Percentiles rank a stretch among this genome's conserved stretches.
phyloP scores from a whole-genome alignment of 2,329 filamentous ascomycete species.

The Ilyonectria destructans region DNA sequence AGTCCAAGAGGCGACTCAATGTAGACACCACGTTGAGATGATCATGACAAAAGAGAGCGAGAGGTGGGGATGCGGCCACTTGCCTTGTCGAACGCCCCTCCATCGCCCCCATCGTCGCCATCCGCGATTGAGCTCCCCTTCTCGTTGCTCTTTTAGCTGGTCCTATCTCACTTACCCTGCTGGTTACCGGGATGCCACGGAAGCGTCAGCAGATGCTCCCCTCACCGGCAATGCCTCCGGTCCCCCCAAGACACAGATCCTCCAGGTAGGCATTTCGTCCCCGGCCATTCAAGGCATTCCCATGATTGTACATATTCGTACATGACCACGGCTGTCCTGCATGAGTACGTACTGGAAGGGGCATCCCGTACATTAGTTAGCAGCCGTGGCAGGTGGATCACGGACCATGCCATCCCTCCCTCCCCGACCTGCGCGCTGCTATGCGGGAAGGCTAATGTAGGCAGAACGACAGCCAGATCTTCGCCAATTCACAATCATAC shows the following conservation, averaged over 20 bases:
- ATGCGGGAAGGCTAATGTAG: constrained; percentile 54
- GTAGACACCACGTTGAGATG: constrained; percentile 21
- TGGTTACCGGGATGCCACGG: constrained; percentile 17
- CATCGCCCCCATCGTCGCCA: constrained; percentile 18
- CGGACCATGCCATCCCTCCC: constrained; percentile 39
- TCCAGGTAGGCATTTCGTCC: constrained; percentile 14
- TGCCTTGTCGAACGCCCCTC: constrained; percentile 36
- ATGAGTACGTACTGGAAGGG: constrained; percentile 40
- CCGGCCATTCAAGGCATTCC: constrained; percentile 32
- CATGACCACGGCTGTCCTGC: constrained; percentile 43
- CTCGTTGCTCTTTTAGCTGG: constrained; percentile 6
- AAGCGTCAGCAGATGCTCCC: constrained; percentile 36
- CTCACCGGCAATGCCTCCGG: constrained; percentile 25
- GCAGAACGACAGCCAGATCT: constrained; percentile 45
- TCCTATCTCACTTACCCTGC: constrained; percentile 16
- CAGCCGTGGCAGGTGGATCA: constrained; percentile 44
- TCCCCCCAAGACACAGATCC: constrained; percentile 14
- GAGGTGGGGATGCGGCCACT: constrained; percentile 37
- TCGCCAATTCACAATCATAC: constrained; percentile 34
- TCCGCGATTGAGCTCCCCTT: constrained; percentile 3
- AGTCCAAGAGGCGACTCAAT: constrained; percentile 29
- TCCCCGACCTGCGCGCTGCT: constrained; percentile 47
- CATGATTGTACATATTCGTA: constrained; percentile 47
- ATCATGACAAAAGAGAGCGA: constrained; percentile 15
- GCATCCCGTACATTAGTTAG: constrained; percentile 47